A percentile compares a stretch with the other conserved stretches of the same genome.
These are phyloP conservation scores for Blepharisma japonicum DNA, from an alignment of 73 alveolate species.

Conservation along the genomic window DNA sequence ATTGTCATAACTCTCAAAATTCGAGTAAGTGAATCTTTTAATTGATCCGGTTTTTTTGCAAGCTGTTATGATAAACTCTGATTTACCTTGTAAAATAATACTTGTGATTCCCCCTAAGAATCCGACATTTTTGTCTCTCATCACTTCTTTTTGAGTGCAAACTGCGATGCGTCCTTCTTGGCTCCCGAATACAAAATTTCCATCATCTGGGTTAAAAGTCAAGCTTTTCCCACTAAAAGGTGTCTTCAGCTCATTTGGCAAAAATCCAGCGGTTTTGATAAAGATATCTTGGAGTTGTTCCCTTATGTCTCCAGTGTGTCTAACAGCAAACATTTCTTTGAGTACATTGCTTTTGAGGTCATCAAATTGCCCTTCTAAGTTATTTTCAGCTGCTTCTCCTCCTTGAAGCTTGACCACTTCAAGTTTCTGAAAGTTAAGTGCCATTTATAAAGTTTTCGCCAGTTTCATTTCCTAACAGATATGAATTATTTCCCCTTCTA, in stretches of 20 bases:
- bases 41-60: not conserved
- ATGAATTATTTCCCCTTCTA: too few relatives aligned
- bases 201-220: not conserved
- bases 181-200: conserved; percentile 8
- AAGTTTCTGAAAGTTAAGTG: too few relatives aligned
- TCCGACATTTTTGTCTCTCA: not conserved
- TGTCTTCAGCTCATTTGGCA: conserved; percentile 6
- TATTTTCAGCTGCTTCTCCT: too few relatives aligned
- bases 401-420: too few relatives aligned
- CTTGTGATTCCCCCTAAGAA: not conserved
- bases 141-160: not conserved
- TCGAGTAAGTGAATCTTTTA: not conserved
- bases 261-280: too few relatives aligned
- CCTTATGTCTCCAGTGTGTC: too few relatives aligned
- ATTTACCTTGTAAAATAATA: not conserved
- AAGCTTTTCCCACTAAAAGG: conserved; percentile 20
- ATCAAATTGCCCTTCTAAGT: too few relatives aligned
- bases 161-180: conserved; percentile 8
- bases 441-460: too few relatives aligned
- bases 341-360: too few relatives aligned
- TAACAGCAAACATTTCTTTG: too few relatives aligned
- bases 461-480: too few relatives aligned
- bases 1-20: not conserved
- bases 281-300: too few relatives aligned
- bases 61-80: not conserved